Conservation (phyloP, 495 filamentous ascomycete genomes). For the Gamarada debralockiae region DNA sequence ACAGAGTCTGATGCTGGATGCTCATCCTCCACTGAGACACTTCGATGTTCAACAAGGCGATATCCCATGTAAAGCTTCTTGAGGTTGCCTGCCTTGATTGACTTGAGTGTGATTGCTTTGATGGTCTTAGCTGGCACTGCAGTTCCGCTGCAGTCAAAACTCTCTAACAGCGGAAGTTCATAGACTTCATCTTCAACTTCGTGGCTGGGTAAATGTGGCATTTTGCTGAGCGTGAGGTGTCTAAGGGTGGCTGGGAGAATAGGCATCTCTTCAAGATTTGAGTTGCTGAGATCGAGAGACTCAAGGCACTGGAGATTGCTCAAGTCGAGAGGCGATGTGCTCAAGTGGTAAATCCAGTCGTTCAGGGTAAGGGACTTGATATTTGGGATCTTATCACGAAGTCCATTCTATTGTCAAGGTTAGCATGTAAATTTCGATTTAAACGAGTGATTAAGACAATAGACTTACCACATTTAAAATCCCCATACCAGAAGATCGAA, state of each 20-base stretch:
- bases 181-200: neutral
- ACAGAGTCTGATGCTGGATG: constrained; percentile 14
- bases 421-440: neutral
- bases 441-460: neutral
- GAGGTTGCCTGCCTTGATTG: constrained; percentile 14
- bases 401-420: constrained; percentile 2
- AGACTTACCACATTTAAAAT: constrained; percentile 15
- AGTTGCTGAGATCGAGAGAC: constrained; percentile 4
- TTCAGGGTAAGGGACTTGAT: constrained; percentile 2
- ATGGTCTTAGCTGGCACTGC: neutral
- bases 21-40: constrained; percentile 1
- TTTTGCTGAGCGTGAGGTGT: constrained; percentile 14
- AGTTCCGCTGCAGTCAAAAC: constrained; percentile 12
- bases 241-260: constrained; percentile 13
- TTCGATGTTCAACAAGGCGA: neutral
- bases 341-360: constrained; percentile 5
- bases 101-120: constrained; percentile 3
- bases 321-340: neutral
- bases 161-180: constrained; percentile 21
- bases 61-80: constrained; percentile 14
- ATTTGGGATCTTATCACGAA: constrained; percentile 12
- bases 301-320: constrained; percentile 8
- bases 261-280: constrained; percentile 1
- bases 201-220: neutral
- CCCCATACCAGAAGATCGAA: neutral